phyloP scores from a whole-genome alignment of 805 yeast species.

The Grigorovia transvaalensis region DNA sequence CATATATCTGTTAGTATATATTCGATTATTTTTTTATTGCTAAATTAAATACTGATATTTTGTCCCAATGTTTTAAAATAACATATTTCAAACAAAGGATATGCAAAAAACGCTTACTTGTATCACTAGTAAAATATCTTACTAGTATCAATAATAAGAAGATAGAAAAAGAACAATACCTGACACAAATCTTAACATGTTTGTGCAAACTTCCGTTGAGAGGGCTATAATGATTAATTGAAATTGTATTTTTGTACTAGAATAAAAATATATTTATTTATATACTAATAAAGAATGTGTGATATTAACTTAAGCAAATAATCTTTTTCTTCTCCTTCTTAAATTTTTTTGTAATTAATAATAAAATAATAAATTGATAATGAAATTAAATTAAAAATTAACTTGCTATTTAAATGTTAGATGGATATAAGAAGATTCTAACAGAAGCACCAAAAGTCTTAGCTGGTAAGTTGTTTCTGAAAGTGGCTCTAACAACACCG shows the following conservation, averaged over 20 bases:
- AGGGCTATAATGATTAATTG: neutral
- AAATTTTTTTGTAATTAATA: neutral
- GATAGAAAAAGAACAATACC: neutral
- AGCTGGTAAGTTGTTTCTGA: constrained; percentile 98
- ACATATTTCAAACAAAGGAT: too few species aligned
- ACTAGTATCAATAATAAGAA: too few species aligned
- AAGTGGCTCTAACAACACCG: constrained; percentile 97
- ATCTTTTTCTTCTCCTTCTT: neutral
- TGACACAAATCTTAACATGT: too few species aligned
- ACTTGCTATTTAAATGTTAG: constrained; percentile 73
- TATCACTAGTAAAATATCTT: too few species aligned
- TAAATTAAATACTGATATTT: too few species aligned
- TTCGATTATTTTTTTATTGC: too few species aligned
- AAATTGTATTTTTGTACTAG: neutral
- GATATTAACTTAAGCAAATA: neutral
- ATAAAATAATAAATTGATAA: neutral
- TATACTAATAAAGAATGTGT: neutral
- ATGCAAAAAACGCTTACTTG: too few species aligned
- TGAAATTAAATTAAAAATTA: neutral
- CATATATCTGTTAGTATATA: too few species aligned
- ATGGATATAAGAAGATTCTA: constrained; percentile 99
- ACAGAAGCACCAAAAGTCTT: constrained; percentile 99
- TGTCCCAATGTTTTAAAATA: too few species aligned
- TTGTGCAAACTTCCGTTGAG: neutral
- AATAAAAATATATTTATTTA: neutral